phyloP scores from a whole-genome alignment of 2,329 filamentous ascomycete genomes.

The Penicillium brevicompactum region DNA sequence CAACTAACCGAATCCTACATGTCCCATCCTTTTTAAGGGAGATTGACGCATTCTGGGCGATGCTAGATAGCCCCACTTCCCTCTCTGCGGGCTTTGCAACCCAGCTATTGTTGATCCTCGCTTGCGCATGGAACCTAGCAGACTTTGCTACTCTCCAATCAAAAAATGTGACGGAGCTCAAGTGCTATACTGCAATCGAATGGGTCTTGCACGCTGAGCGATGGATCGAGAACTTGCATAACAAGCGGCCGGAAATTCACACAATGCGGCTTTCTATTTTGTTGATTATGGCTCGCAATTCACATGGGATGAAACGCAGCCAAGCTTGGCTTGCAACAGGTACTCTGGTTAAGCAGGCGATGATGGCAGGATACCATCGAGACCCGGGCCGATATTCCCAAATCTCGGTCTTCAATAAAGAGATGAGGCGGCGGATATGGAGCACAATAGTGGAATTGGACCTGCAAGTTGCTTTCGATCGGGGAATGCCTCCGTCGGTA shows the following conservation, averaged over 20 bases:
- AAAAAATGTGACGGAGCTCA: constrained; percentile 30
- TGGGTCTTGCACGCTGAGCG: constrained; percentile 90
- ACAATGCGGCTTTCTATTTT: constrained; percentile 57
- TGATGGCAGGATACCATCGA: constrained; percentile 56
- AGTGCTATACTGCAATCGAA: constrained; percentile 49
- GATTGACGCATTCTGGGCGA: constrained; percentile 38
- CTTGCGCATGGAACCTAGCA: constrained; percentile 42
- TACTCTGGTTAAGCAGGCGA: constrained; percentile 54
- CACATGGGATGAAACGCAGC: constrained; percentile 56
- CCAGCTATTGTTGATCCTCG: constrained; percentile 41
- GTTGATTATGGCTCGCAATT: constrained; percentile 52
- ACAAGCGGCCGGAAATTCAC: constrained; percentile 55
- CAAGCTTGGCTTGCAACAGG: constrained; percentile 56
- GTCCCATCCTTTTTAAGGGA: constrained; percentile 44
- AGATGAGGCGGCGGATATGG: constrained; percentile 59
- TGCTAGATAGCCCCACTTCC: constrained; percentile 27
- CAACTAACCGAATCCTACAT: constrained; percentile 44
- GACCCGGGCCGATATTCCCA: constrained; percentile 36
- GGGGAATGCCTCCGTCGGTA: constrained; percentile 54
- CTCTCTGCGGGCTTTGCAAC: constrained; percentile 36
- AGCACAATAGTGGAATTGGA: constrained; percentile 60
- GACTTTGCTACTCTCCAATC: constrained; percentile 30
- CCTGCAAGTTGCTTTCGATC: constrained; percentile 57
- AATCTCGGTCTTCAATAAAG: constrained; percentile 43
- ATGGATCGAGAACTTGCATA: constrained; percentile 76